Evolutionary conservation across 257 asterid genomes (phyloP).

Genomic region (Ilex aquifolium): DNA sequence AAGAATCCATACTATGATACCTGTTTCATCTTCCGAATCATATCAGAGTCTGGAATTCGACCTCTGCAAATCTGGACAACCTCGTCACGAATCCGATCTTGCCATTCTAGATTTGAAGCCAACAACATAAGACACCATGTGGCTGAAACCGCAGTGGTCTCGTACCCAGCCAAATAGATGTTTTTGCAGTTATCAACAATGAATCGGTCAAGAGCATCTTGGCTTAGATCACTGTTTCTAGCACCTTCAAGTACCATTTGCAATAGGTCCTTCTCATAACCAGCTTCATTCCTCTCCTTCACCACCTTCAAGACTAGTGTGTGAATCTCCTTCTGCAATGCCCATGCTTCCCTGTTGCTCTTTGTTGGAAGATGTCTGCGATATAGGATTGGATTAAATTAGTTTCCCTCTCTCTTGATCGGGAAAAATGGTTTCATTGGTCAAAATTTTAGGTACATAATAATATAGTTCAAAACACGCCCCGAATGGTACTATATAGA

Average conservation of each 20-base stretch:
- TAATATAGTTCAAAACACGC: too few species aligned
- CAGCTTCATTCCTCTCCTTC: constrained; percentile 28
- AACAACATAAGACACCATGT: constrained; percentile 50
- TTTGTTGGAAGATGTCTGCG: constrained; percentile 46
- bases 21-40: constrained; percentile 46
- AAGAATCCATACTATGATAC: constrained; percentile 3
- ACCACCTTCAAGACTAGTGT: constrained; percentile 32
- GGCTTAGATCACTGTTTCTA: constrained; percentile 10
- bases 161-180: constrained; percentile 43
- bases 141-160: constrained; percentile 44
- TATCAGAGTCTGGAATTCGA: constrained; percentile 28
- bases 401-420: too few species aligned
- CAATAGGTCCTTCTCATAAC: constrained; percentile 37
- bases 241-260: constrained; percentile 36
- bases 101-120: constrained; percentile 49
- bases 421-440: too few species aligned
- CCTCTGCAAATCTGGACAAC: constrained; percentile 30
- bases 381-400: too few species aligned
- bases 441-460: neutral
- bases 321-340: constrained; percentile 40
- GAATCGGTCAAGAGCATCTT: constrained; percentile 28
- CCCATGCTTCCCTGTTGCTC: constrained; percentile 42
- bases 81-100: constrained; percentile 26
- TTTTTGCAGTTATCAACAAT: constrained; percentile 48
- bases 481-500: too few species aligned